A percentile compares a stretch with the other conserved stretches of the same genome.
Evolutionary conservation across 768 basidiomycete genomes (phyloP).

Genomic region (Suillus paluster): DNA sequence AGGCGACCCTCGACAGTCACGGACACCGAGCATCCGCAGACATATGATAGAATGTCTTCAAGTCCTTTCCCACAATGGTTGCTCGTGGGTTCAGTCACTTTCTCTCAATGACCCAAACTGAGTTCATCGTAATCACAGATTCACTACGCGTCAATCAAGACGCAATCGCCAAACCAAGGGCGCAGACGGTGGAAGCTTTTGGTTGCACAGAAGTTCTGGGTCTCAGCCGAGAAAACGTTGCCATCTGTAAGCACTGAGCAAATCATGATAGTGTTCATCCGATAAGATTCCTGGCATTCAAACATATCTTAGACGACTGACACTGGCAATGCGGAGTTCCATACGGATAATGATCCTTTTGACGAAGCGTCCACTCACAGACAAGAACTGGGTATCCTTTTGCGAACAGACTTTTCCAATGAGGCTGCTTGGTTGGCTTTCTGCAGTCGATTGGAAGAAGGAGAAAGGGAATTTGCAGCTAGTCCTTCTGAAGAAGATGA

Average conservation of each 20-base stretch:
- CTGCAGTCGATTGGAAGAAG: conserved; percentile 49
- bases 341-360: conserved; percentile 55
- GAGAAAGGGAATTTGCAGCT: conserved; percentile 59
- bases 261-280: not conserved
- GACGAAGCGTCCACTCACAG: conserved; percentile 51
- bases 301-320: conserved; percentile 19
- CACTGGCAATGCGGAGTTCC: conserved; percentile 28
- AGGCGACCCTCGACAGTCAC: not conserved
- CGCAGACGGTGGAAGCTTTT: conserved; percentile 60
- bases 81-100: conserved; percentile 1
- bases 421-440: conserved; percentile 70
- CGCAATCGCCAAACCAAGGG: conserved; percentile 53
- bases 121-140: conserved; percentile 28
- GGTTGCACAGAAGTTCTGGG: conserved; percentile 56
- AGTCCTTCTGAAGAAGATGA: conserved; percentile 26
- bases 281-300: conserved; percentile 5
- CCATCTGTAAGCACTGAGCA: conserved; percentile 13
- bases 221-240: conserved; percentile 27
- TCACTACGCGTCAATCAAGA: conserved; percentile 50
- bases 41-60: conserved; percentile 29
- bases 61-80: conserved; percentile 6
- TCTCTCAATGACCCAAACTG: not conserved
- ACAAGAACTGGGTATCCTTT: conserved; percentile 59
- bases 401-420: conserved; percentile 76
- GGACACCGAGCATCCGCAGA: not conserved